phyloP scores from a whole-genome alignment of 179 eudicot species.

The Carnegiea gigantea region DNA sequence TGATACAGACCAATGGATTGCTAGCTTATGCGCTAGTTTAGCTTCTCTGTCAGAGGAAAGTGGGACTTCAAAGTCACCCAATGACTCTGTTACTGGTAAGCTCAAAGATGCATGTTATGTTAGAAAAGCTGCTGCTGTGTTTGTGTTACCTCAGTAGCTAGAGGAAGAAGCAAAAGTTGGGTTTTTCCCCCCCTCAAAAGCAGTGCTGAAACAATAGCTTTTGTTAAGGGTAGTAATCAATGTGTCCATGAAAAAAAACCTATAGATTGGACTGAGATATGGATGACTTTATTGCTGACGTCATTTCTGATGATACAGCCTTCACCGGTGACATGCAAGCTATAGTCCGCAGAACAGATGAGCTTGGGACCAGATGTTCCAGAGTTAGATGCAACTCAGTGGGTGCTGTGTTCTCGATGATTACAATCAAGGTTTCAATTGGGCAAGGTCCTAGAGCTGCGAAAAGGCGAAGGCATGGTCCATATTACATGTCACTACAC shows the following conservation, averaged over 20 bases:
- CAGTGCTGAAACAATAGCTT: too few species aligned
- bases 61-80: background rate
- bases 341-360: background rate
- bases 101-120: background rate
- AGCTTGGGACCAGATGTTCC: background rate
- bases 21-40: background rate
- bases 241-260: too few species aligned
- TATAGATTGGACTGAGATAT: too few species aligned
- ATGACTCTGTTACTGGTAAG: background rate
- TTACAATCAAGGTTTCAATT: background rate
- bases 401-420: background rate
- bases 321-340: too few species aligned
- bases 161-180: too few species aligned
- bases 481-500: background rate
- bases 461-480: background rate
- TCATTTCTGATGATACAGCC: background rate
- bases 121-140: background rate
- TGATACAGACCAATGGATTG: background rate
- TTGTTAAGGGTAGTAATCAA: too few species aligned
- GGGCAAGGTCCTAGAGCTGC: background rate
- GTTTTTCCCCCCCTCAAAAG: too few species aligned
- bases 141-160: too few species aligned
- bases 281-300: background rate
- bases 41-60: background rate
- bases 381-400: background rate